Percentiles rank a stretch among this genome's conserved stretches.
Conservation (phyloP, 2,329 filamentous ascomycete genomes). For the Colletotrichum musae region DNA sequence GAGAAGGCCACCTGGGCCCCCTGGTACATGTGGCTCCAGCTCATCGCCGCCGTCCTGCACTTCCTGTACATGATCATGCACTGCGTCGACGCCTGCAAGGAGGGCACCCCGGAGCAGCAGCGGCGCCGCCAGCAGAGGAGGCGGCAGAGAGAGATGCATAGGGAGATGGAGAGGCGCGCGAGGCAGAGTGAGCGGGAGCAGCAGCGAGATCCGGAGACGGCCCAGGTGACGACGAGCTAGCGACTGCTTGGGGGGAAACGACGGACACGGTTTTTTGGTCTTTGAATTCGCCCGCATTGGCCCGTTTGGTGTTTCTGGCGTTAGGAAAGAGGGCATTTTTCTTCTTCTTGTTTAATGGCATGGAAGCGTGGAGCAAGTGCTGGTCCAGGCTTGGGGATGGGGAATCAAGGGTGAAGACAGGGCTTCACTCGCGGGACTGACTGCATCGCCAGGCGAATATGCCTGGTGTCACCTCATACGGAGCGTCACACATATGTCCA, state of each 20-base stretch:
- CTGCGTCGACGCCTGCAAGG: conserved; percentile 41
- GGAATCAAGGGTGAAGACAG: too few relatives aligned
- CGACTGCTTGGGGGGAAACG: not conserved
- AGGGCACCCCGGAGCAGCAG: conserved; percentile 14
- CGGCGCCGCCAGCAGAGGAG: conserved; percentile 23
- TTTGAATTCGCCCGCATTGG: too few relatives aligned
- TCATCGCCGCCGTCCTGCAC: conserved; percentile 42
- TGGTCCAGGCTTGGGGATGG: conserved; percentile 22
- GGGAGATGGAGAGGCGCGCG: too few relatives aligned
- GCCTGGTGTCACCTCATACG: too few relatives aligned
- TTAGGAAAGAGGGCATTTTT: not conserved
- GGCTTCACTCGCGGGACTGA: too few relatives aligned
- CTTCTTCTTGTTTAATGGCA: conserved; percentile 2
- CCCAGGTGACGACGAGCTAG: conserved; percentile 12
- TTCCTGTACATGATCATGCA: conserved; percentile 44
- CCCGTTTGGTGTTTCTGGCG: conserved; percentile 15
- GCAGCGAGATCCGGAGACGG: conserved; percentile 17
- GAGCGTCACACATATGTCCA: too few relatives aligned
- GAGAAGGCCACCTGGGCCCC: conserved; percentile 43
- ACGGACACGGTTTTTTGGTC: not conserved
- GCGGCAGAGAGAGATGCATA: conserved; percentile 16
- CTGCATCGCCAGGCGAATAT: too few relatives aligned
- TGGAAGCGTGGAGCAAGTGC: conserved; percentile 37
- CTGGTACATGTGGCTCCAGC: conserved; percentile 44
- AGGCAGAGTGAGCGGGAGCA: not conserved